These are phyloP conservation scores for Protomyces inundatus DNA, from an alignment of 1,139 yeast genomes.

Conservation along the genomic window DNA sequence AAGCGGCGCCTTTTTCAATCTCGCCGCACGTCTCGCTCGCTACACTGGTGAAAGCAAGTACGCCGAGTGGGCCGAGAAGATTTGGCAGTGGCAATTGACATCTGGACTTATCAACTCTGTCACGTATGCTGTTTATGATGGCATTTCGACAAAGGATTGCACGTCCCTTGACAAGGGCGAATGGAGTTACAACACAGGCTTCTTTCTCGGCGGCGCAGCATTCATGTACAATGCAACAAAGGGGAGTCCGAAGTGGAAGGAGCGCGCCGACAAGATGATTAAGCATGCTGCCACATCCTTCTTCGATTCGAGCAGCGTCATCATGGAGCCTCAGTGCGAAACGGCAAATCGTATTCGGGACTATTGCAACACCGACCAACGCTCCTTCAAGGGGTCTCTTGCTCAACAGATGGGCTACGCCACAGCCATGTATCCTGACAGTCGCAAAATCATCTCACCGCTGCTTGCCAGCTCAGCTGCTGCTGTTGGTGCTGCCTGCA, in stretches of 20 bases:
- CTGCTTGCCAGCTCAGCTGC: too few relatives aligned
- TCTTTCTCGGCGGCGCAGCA: conserved; percentile 65
- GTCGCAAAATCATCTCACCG: too few relatives aligned
- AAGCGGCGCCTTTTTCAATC: conserved; percentile 47
- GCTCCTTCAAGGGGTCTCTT: too few relatives aligned
- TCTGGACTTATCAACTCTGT: conserved; percentile 45
- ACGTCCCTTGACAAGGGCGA: conserved; percentile 47
- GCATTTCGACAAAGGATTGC: conserved; percentile 61
- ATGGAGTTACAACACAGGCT: conserved; percentile 78
- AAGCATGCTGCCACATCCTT: too few relatives aligned
- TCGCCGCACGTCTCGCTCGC: conserved; percentile 60
- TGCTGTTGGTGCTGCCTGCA: too few relatives aligned
- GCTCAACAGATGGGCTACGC: too few relatives aligned
- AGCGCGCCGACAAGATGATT: too few relatives aligned
- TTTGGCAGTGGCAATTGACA: conserved; percentile 64
- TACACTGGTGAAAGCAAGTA: conserved; percentile 61
- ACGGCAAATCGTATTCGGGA: too few relatives aligned
- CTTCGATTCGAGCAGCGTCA: too few relatives aligned
- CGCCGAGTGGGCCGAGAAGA: conserved; percentile 56
- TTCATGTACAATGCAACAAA: conserved; percentile 62
- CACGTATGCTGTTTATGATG: conserved; percentile 54
- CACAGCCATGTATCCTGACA: too few relatives aligned
- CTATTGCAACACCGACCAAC: too few relatives aligned
- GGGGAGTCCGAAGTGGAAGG: neutral
- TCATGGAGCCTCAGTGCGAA: too few relatives aligned